Evolutionary conservation across 345 rosid genomes (phyloP).

Genomic region (Angophora floribunda): DNA sequence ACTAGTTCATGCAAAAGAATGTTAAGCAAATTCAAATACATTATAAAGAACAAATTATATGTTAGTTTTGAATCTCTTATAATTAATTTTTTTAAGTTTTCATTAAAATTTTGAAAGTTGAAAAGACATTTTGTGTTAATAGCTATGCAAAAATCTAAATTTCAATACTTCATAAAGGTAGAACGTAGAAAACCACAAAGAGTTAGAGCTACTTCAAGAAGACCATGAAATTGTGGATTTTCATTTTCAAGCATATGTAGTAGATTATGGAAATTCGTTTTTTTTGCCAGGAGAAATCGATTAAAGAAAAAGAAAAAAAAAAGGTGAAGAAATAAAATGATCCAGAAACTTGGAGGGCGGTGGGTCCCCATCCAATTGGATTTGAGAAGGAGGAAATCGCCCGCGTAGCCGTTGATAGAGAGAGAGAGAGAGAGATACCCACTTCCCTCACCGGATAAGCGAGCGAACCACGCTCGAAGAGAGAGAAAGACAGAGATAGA

Average conservation of each 20-base stretch:
- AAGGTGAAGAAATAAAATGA: background rate
- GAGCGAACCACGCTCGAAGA: background rate
- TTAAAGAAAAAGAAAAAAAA: background rate
- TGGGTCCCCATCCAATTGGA: background rate
- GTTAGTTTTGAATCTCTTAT: no score
- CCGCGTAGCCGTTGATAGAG: conserved; percentile 24
- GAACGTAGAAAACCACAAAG: background rate
- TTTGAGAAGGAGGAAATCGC: conserved; percentile 9
- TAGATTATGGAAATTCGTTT: background rate
- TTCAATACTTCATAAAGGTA: background rate
- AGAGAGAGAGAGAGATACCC: background rate
- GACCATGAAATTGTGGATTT: background rate
- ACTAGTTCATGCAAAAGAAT: no score
- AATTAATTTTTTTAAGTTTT: no score
- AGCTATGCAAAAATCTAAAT: background rate
- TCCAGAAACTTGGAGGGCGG: background rate
- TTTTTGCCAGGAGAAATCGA: background rate
- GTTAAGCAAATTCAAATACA: background rate
- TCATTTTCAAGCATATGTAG: background rate
- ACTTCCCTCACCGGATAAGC: conserved; percentile 19
- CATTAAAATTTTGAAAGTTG: background rate
- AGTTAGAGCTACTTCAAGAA: background rate
- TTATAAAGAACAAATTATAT: background rate
- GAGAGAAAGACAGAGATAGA: background rate
- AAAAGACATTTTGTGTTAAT: background rate